These are phyloP conservation scores for Sugiyamaella chiloensis DNA, from an alignment of 805 yeast species.

Conservation along the genomic window DNA sequence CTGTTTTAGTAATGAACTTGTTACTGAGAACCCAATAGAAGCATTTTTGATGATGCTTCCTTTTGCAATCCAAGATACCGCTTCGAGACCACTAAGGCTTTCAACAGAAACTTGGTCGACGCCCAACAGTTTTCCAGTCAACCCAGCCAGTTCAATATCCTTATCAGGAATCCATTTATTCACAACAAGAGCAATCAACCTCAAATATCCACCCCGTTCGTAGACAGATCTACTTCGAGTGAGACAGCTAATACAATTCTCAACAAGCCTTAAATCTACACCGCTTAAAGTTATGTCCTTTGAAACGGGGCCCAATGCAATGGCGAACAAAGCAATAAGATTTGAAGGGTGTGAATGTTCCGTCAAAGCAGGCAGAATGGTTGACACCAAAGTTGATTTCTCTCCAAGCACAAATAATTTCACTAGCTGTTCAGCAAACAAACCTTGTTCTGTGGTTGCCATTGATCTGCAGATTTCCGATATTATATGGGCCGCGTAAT, in stretches of 20 bases:
- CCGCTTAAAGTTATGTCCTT: slow-evolving; percentile 1
- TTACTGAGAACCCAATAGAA: slow-evolving; percentile 33
- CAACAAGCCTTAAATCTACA: neutral
- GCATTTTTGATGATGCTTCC: slow-evolving; percentile 63
- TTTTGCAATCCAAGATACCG: slow-evolving; percentile 66
- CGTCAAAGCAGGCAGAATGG: neutral
- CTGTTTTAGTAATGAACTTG: slow-evolving; percentile 35
- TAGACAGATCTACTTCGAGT: slow-evolving; percentile 29
- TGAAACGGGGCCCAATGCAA: slow-evolving; percentile 20
- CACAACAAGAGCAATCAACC: slow-evolving; percentile 50
- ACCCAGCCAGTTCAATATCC: slow-evolving; percentile 23
- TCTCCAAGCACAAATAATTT: slow-evolving; percentile 10
- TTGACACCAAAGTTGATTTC: slow-evolving; percentile 1
- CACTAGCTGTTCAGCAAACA: slow-evolving; percentile 3
- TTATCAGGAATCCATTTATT: slow-evolving; percentile 50
- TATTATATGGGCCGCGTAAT: slow-evolving; percentile 13
- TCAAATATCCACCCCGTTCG: slow-evolving; percentile 53
- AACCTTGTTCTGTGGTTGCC: neutral
- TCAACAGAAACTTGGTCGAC: neutral
- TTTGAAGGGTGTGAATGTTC: slow-evolving; percentile 1
- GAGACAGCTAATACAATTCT: slow-evolving; percentile 21
- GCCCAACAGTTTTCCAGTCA: neutral
- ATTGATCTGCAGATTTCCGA: slow-evolving; percentile 7
- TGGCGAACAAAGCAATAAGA: slow-evolving; percentile 16
- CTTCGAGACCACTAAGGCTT: slow-evolving; percentile 38